Evolutionary conservation across 208 protist genomes (phyloP).

Genomic region (Zelonia costaricensis): DNA sequence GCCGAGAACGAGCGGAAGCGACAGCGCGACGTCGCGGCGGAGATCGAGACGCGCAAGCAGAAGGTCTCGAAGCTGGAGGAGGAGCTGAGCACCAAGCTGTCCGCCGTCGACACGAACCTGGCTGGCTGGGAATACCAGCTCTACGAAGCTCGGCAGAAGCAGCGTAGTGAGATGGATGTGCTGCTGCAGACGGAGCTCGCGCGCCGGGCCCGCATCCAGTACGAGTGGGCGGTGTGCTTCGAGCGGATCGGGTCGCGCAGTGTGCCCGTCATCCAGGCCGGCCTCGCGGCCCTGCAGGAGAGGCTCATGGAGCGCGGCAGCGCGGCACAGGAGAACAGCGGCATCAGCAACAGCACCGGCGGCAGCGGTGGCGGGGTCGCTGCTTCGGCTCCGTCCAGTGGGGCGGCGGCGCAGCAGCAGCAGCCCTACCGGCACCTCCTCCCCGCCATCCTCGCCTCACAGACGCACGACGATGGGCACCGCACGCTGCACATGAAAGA

Average conservation of each 20-base stretch:
- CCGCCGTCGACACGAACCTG: constrained; percentile 52
- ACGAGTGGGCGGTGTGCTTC: constrained; percentile 68
- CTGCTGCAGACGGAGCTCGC: constrained; percentile 46
- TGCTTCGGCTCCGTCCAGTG: too few species aligned
- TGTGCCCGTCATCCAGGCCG: constrained; percentile 34
- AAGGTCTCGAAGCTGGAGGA: constrained; percentile 58
- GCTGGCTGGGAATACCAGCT: constrained; percentile 83
- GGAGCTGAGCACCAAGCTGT: constrained; percentile 35
- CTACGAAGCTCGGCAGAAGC: constrained; percentile 50
- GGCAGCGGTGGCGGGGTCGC: too few species aligned
- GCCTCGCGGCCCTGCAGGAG: constrained; percentile 17
- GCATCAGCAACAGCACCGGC: not conserved
- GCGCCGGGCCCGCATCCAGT: constrained; percentile 48
- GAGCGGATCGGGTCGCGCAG: constrained; percentile 65
- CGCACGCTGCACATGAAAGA: constrained; percentile 27
- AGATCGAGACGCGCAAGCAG: constrained; percentile 38
- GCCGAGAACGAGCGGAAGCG: constrained; percentile 51
- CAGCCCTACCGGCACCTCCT: constrained; percentile 1
- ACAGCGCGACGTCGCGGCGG: constrained; percentile 39
- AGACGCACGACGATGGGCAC: constrained; percentile 3
- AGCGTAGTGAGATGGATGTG: constrained; percentile 46
- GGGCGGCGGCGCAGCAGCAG: too few species aligned
- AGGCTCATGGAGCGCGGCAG: constrained; percentile 10
- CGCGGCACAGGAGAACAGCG: not conserved
- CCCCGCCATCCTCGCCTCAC: not conserved